Base-by-base conservation (phyloP, 1,139 yeast species). In the Blastobotrys proliferans region DNA sequence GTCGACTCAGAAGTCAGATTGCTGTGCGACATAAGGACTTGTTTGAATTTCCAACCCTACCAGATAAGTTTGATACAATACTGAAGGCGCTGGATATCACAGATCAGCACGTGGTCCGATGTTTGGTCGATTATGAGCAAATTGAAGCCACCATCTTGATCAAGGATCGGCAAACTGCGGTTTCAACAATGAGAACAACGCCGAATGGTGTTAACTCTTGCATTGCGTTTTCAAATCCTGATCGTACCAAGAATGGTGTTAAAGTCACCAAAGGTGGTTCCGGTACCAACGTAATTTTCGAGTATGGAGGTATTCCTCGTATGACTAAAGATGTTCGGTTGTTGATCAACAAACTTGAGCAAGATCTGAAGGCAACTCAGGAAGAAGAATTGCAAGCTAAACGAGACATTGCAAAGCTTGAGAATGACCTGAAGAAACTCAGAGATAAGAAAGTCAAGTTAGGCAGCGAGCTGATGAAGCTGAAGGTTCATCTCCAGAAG, bases 101-200 rank as follows among this genome's bases (percentile, higher is more conserved):
- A 1, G 68, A 79, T 48, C 77, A 74, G 26, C 73, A 74, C 39
- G 71, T 81, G 2, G 70, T 74, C 52, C 80, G 76, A 52, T 66
- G 83, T 1, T 63, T 90, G 44, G 79, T 88, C 45, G 97, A 90
- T 64, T 55, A 72, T 13, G 72, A 72, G 43, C 69, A 66, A 22
- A 73, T 85, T 40, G 95, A 90, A 54, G 70, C 73, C 21, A 67
- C 73, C 0, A 66, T 83, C 0, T 64, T 88, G 30, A 69, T 78
- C 18, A 68, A 71, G 2, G 68, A 77, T 38, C 68, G 78, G 46
- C 52, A 58, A 2, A 72, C 69, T n/a, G 92, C 86, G 0, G 76
- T 74, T 51, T 43, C n/a, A n/a, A n/a, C n/a, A n/a, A 58, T 78
- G 51, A 61, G 67, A 13, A 45, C 50, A 19, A 58, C 60, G 1